Evolutionary conservation across 2,329 filamentous ascomycete species (phyloP), one percentile per base, ranked within the genome.

Genomic region (Claviceps monticola): DNA sequence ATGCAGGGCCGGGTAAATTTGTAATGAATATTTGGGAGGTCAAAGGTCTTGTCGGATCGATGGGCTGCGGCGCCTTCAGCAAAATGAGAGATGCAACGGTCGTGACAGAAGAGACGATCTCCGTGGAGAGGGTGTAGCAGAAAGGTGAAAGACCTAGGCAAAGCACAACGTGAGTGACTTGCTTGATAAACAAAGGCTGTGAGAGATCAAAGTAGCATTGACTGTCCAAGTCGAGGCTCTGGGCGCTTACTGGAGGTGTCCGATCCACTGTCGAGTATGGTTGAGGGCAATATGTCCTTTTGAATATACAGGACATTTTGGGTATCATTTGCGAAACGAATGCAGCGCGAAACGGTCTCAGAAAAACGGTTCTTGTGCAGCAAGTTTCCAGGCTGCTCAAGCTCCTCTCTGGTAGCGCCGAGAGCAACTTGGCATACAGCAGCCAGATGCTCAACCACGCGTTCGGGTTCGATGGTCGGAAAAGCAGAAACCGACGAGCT

Each of bases 281-380:
- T 73, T 13, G 74, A 73, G 56, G 75, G 72, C 50, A 78, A 70
- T 57, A 83, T 65, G 64, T 91, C 88, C 70, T 96, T 95, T 65
- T 93, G 86, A 56, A 96, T 84, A 69, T 97, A 97, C 56, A 98
- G 74, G 51, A 86, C 88, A 56, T 84, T 82, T 70, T 95, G 88
- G 53, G 85, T 77, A 69, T 98, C 94, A 55, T 83, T 82, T 53
- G 89, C 89, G 69, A 97, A 97, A 61, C 90, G 84, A 58, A 82
- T 82, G 68, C 91, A 96, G 71, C 88, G 80, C 64, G 89, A 83
- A 52, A 95, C 71, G 6, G 93, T 96, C 61, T 97, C 91, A 51
- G 76, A 71, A 59, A 88, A 79, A 59, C 77, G 80, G 53, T 75
- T 69, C 61, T 82, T 75, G 53, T 89, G 88, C 56, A 98, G 75